Conservation (phyloP, 257 asterid species). For the Ajuga chamaepitys region DNA sequence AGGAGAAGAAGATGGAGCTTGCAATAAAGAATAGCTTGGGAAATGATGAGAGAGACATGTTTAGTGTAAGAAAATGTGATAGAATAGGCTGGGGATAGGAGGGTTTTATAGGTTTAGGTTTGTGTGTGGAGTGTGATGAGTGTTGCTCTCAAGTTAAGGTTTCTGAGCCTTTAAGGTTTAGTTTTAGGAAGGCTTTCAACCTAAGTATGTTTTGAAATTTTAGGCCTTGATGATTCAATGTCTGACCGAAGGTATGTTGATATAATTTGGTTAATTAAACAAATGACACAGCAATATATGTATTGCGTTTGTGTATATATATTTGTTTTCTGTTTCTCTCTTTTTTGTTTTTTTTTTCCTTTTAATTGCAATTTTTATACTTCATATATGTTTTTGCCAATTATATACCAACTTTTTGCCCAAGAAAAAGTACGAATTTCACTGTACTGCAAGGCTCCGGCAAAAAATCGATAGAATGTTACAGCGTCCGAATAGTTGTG, state of each 20-base stretch:
- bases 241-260: slow-evolving; percentile 5
- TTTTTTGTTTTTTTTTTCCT: too few relatives aligned
- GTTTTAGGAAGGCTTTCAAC: slow-evolving; percentile 15
- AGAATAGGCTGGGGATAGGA: not conserved
- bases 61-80: not conserved
- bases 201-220: slow-evolving; percentile 21
- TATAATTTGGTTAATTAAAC: not conserved
- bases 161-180: slow-evolving; percentile 35
- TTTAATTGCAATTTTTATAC: too few relatives aligned
- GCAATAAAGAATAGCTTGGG: slow-evolving; percentile 30
- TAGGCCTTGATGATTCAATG: not conserved
- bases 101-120: slow-evolving; percentile 18
- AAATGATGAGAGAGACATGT: slow-evolving; percentile 28
- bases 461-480: too few relatives aligned
- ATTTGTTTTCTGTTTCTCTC: too few relatives aligned
- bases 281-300: too few relatives aligned
- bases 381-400: too few relatives aligned
- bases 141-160: slow-evolving; percentile 39
- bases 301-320: too few relatives aligned
- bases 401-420: too few relatives aligned
- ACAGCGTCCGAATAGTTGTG: too few relatives aligned
- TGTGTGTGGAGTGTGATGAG: not conserved
- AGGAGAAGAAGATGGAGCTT: slow-evolving; percentile 17
- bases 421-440: too few relatives aligned
- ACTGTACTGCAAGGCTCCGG: too few relatives aligned